These are phyloP conservation scores for Ichthyophthirius multifiliis DNA, from an alignment of 169 alveolate species.

Conservation along the genomic window DNA sequence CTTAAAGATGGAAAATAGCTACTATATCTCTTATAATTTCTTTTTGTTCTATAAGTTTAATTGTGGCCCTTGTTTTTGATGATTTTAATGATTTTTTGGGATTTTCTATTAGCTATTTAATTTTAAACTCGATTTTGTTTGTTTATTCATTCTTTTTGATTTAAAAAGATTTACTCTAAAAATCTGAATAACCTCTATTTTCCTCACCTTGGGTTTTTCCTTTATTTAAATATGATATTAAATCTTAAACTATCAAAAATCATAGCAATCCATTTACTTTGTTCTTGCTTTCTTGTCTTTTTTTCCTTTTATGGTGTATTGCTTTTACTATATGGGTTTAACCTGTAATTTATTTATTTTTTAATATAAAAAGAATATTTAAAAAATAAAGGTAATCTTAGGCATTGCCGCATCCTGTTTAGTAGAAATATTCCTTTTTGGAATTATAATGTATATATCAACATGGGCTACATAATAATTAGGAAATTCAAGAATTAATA, in stretches of 20 bases:
- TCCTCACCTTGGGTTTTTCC: slow-evolving; percentile 73
- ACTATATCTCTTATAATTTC: not conserved
- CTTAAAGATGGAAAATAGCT: slow-evolving; percentile 21
- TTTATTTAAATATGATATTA: slow-evolving; percentile 47
- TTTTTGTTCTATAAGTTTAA: slow-evolving; percentile 4
- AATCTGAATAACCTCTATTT: slow-evolving; percentile 49
- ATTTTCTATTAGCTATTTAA: slow-evolving; percentile 20
- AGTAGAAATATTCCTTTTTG: slow-evolving; percentile 30
- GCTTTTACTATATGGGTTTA: slow-evolving; percentile 44
- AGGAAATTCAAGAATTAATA: slow-evolving; percentile 12
- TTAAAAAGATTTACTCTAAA: slow-evolving; percentile 6
- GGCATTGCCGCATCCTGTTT: slow-evolving; percentile 50
- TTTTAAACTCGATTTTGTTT: not conserved
- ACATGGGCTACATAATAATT: slow-evolving; percentile 35
- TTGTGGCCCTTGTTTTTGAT: slow-evolving; percentile 13
- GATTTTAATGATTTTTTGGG: slow-evolving; percentile 23
- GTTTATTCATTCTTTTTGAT: not conserved
- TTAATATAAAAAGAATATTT: not conserved
- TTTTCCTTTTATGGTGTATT: slow-evolving; percentile 44
- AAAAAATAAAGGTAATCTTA: not conserved
- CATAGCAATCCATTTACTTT: slow-evolving; percentile 22
- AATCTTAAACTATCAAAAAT: slow-evolving; percentile 30
- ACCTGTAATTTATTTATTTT: slow-evolving; percentile 17
- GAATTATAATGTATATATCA: slow-evolving; percentile 25
- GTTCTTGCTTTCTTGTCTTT: not conserved